Base-by-base conservation (phyloP, 257 asterid genomes). In the Penstemon barbatus region DNA sequence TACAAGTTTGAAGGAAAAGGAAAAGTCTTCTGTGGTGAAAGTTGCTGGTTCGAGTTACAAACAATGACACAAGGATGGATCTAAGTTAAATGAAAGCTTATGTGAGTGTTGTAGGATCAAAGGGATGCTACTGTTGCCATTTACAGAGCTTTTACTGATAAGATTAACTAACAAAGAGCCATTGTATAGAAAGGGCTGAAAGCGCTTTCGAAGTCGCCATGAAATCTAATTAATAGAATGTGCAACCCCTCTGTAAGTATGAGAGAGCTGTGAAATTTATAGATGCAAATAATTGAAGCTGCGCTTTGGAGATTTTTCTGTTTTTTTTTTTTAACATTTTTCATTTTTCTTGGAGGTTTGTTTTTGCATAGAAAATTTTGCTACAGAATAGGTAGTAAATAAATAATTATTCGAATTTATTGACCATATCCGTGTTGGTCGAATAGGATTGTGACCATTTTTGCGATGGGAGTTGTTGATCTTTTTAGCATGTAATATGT, bases 201-300 rank as follows among this genome's bases (percentile, higher is more conserved):
- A 74, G 75, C 69, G 81, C 72, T 75, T 65, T 73, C 45, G 70
- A 80, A 69, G 82, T 80, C 73, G 33, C 74, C 70, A 42, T 70
- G 71, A 66, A 63, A 65, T 70, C 68, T 79, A 70, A 9, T 63
- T 51, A 78, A 64, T 57, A 69, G 79, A 74, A 69, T 10, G 79
- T 68, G 65, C 74, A 56, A 75, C 73, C 75, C 72, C 74, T 77
- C 78, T 91, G 96, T 88, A 88, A 88, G 90, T 83, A 88, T 71
- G 84, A 81, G 63, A 79, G 80, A 70, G 84, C 71, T 74, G 68
- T 77, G 72, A 50, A 44, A 76, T 73, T 72, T 71, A 54, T 66
- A 64, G 68, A 74, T 68, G 74, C 57, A 72, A 88, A 86, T 88
- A 88, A 88, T 78, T 38, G 61, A 67, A 62, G 84, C 66, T 63